These are phyloP conservation scores for Rhynchosporium graminicola DNA, from an alignment of 2,329 filamentous ascomycete species.

Conservation along the genomic window DNA sequence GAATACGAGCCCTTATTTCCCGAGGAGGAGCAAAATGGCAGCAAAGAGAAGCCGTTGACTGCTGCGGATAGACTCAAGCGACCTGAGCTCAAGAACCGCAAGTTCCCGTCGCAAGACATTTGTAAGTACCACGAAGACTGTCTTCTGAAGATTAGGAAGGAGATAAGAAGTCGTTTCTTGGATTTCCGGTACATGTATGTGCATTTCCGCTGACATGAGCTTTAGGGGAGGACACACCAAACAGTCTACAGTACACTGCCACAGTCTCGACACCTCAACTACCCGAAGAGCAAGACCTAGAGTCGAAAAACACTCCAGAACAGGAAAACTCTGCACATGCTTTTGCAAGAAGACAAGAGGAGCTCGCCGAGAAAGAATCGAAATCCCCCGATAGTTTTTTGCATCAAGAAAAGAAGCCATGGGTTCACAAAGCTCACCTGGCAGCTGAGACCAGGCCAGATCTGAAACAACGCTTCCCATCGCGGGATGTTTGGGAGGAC, in stretches of 20 bases:
- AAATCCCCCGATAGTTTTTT: constrained; percentile 52
- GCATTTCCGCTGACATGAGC: neutral
- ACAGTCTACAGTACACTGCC: constrained; percentile 75
- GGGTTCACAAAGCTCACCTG: constrained; percentile 53
- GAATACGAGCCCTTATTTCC: constrained; percentile 96
- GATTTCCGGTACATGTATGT: neutral
- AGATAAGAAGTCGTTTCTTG: neutral
- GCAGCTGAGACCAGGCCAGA: constrained; percentile 55
- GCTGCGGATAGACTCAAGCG: constrained; percentile 57
- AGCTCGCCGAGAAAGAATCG: constrained; percentile 60
- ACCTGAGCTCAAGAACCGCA: constrained; percentile 56
- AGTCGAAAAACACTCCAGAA: constrained; percentile 17
- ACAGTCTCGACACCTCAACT: constrained; percentile 82
- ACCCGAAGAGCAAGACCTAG: constrained; percentile 49
- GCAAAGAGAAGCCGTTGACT: constrained; percentile 51
- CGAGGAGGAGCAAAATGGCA: constrained; percentile 63
- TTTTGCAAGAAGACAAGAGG: constrained; percentile 67
- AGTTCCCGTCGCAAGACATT: constrained; percentile 92
- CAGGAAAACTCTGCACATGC: constrained; percentile 59
- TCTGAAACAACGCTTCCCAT: constrained; percentile 76
- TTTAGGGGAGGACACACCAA: constrained; percentile 79
- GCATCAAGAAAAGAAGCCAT: constrained; percentile 52
- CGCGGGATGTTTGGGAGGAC: constrained; percentile 93
- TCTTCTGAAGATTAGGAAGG: neutral
- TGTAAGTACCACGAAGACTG: constrained; percentile 48